Conservation (phyloP, 116 monocot species). For the Cymodocea nodosa region DNA sequence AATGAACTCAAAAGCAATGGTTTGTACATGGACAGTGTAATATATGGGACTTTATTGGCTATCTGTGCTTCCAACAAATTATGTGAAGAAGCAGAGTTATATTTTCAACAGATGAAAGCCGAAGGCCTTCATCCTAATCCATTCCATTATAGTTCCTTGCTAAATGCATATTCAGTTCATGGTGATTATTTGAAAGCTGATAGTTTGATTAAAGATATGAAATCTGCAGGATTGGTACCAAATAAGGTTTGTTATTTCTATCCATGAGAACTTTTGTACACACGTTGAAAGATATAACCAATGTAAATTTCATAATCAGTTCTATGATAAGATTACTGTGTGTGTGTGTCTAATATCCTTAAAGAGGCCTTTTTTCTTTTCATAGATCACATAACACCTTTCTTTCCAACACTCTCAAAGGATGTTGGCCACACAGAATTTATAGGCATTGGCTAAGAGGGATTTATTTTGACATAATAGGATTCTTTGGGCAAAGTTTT, state of each 20-base stretch:
- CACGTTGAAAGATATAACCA: neutral
- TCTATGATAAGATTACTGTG: too few relatives aligned
- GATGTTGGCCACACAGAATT: too few relatives aligned
- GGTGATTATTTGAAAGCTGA: slow-evolving; percentile 76
- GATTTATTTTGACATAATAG: too few relatives aligned
- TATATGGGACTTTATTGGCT: slow-evolving; percentile 76
- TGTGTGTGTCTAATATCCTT: too few relatives aligned
- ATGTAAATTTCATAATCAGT: too few relatives aligned
- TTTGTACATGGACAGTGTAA: slow-evolving; percentile 69
- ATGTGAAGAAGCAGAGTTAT: slow-evolving; percentile 68
- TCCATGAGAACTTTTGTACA: neutral
- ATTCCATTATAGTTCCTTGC: slow-evolving; percentile 83
- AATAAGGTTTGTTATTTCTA: slow-evolving; percentile 56
- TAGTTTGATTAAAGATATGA: slow-evolving; percentile 54
- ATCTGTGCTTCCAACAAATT: slow-evolving; percentile 81
- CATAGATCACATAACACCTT: too few relatives aligned
- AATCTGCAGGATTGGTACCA: slow-evolving; percentile 47
- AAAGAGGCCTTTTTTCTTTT: too few relatives aligned
- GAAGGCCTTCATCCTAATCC: slow-evolving; percentile 63
- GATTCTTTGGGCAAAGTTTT: too few relatives aligned
- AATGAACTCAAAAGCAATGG: slow-evolving; percentile 49
- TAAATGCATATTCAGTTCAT: slow-evolving; percentile 79
- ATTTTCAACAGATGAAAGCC: slow-evolving; percentile 73
- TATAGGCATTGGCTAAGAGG: too few relatives aligned
- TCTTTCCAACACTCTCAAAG: too few relatives aligned